Evolutionary conservation across 2,329 filamentous ascomycete genomes (phyloP).

Genomic region (Epichloe amarillans): DNA sequence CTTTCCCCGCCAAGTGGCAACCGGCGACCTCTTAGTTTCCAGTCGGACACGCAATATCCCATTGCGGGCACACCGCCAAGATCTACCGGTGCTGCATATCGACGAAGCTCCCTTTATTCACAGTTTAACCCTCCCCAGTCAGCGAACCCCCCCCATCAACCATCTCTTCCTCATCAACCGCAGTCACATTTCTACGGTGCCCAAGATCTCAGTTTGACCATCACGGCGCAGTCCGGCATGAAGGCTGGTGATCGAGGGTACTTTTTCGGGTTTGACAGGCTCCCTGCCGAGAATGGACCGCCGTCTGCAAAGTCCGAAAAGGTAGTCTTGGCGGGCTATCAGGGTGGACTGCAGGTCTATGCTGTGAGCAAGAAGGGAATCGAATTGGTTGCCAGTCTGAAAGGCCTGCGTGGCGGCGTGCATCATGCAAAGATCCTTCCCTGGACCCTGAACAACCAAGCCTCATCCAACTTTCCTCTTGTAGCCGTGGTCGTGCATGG

Average conservation of each 20-base stretch:
- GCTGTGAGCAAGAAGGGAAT: constrained; percentile 58
- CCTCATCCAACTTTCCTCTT: constrained; percentile 50
- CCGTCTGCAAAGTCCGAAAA: constrained; percentile 36
- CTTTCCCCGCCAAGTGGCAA: constrained; percentile 23
- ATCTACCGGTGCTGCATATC: constrained; percentile 20
- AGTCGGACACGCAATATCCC: constrained; percentile 34
- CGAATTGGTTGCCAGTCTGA: constrained; percentile 55
- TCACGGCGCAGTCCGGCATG: constrained; percentile 39
- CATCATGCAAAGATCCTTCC: constrained; percentile 72
- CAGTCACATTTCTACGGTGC: constrained; percentile 67
- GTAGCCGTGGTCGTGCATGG: constrained; percentile 73
- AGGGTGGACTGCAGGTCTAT: constrained; percentile 68
- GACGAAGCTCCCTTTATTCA: constrained; percentile 38
- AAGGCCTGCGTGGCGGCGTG: constrained; percentile 67
- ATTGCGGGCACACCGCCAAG: constrained; percentile 27
- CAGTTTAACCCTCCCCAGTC: constrained; percentile 32
- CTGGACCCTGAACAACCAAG: constrained; percentile 44
- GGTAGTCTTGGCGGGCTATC: constrained; percentile 63
- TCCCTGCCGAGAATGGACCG: constrained; percentile 32
- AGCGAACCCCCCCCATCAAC: constrained; percentile 29
- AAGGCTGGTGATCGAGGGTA: constrained; percentile 57
- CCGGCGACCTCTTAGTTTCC: constrained; percentile 40
- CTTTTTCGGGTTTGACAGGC: constrained; percentile 68
- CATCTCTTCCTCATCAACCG: constrained; percentile 60
- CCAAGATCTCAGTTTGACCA: constrained; percentile 61